Evolutionary conservation across 805 yeast species (phyloP).

Genomic region (Spathaspora arborariae): DNA sequence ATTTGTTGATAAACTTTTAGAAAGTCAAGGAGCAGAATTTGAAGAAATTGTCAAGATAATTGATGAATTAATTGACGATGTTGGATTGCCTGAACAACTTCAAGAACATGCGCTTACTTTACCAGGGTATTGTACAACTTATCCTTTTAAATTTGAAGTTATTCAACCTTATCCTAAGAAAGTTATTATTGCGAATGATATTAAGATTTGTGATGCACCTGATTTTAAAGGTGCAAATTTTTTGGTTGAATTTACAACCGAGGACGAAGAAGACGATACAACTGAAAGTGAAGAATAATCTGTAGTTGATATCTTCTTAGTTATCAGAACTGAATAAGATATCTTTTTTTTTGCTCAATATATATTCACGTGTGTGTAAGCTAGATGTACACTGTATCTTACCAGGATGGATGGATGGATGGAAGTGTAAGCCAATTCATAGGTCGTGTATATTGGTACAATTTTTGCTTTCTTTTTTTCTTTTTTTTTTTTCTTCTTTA

Average conservation of each 20-base stretch:
- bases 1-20: constrained; percentile 12
- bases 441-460: not conserved
- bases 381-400: too few species aligned
- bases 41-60: constrained; percentile 4
- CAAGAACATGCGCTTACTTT: constrained; percentile 11
- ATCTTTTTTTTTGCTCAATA: too few species aligned
- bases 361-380: too few species aligned
- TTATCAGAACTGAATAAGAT: too few species aligned
- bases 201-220: constrained; percentile 13
- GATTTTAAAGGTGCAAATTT: constrained; percentile 36
- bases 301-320: too few species aligned
- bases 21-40: constrained; percentile 3
- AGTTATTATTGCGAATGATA: constrained; percentile 15
- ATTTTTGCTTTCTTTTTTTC: not conserved
- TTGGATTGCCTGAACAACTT: constrained; percentile 12
- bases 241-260: constrained; percentile 32
- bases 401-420: too few species aligned
- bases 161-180: constrained; percentile 41
- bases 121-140: constrained; percentile 21
- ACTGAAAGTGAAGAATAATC: constrained; percentile 3
- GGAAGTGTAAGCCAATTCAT: too few species aligned
- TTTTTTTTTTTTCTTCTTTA: not conserved
- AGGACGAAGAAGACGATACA: constrained; percentile 16
- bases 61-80: constrained; percentile 9
- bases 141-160: constrained; percentile 32